Base-by-base conservation (phyloP, 805 yeast species). In the Ogataea trehaloabstinens region DNA sequence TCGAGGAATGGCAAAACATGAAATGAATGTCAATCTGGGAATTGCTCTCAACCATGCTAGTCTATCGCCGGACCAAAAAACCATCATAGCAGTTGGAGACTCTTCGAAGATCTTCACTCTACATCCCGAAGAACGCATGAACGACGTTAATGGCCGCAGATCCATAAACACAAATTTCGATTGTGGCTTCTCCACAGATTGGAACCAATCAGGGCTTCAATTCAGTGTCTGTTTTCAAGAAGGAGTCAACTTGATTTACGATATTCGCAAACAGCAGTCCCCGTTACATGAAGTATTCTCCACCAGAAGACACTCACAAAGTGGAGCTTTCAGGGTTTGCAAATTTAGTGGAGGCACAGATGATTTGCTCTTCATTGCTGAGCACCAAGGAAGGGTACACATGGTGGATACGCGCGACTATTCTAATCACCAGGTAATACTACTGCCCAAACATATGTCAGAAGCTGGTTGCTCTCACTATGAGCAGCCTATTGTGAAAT, bases 301-400 rank as follows among this genome's bases (percentile, higher is more conserved):
- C 3, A 81, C 91, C 0, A 66, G 90, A 46, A 65, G 71, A 48
- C 67, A 69, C 48, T 64, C 73, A 31, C 33, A 30, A 19, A 45
- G 48, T 52, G 73, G 61, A 41, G 68, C 63, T 42, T 67, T 60
- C 45, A 51, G 70, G 20, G 63, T 63, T 19, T 56, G 62, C 33
- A 79, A 80, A 55, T 81, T 78, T 48, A 69, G 85, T 18, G 68
- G 73, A 25, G 82, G 86, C 4, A 67, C 83, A 12, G 90, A 83
- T 51, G 96, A 90, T 60, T 61, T 88, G 42, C 64, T 90, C 40
- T 76, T 85, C 37, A 70, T 90, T 2, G 74, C 84, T 38, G 97
- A 90, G 58, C 96, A 90, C 51, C 83, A 80, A 37, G 95, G 95
- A 0, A 71, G 95, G 38, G 85, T 90, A 3, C 98, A 90, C 62